A percentile compares a stretch with the other conserved stretches of the same genome.
phyloP scores from a whole-genome alignment of 371 early-diverging fungal genomes.

The Mucor circinelloides region DNA sequence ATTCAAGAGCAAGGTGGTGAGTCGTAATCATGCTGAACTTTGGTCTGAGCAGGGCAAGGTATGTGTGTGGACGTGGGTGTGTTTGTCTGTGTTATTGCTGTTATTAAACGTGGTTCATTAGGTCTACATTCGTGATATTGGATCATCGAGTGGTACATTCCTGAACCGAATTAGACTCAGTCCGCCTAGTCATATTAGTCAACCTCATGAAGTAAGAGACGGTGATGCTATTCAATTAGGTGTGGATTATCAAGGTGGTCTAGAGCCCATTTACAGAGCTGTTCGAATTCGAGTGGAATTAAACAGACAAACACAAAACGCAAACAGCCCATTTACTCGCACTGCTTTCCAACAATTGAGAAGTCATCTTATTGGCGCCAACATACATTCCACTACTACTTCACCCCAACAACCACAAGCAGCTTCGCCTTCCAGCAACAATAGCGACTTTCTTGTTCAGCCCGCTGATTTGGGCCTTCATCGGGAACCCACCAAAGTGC shows the following conservation, averaged over 20 bases:
- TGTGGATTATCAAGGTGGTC: constrained; percentile 92
- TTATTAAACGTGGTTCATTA: constrained; percentile 16
- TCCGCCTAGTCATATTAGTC: constrained; percentile 82
- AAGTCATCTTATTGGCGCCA: constrained; percentile 14
- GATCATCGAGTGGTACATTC: constrained; percentile 94
- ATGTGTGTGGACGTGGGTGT: constrained; percentile 2
- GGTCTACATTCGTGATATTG: constrained; percentile 88
- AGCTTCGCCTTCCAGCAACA: background rate
- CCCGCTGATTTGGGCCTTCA: constrained; percentile 11
- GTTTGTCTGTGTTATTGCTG: background rate
- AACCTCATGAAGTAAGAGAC: constrained; percentile 79
- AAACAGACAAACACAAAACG: constrained; percentile 51
- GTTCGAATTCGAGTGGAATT: constrained; percentile 76
- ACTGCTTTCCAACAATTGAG: constrained; percentile 27
- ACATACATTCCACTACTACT: background rate
- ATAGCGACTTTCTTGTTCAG: background rate
- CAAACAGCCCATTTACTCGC: constrained; percentile 21
- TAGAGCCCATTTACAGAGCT: constrained; percentile 63
- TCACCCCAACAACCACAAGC: background rate
- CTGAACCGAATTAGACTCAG: constrained; percentile 87
- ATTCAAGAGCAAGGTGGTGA: constrained; percentile 94
- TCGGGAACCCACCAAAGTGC: constrained; percentile 23
- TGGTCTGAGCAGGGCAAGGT: constrained; percentile 83
- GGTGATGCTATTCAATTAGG: constrained; percentile 92
- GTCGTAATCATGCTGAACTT: constrained; percentile 91